Evolutionary conservation across 2,329 filamentous ascomycete genomes (phyloP).

Genomic region (Colletotrichum agaves): DNA sequence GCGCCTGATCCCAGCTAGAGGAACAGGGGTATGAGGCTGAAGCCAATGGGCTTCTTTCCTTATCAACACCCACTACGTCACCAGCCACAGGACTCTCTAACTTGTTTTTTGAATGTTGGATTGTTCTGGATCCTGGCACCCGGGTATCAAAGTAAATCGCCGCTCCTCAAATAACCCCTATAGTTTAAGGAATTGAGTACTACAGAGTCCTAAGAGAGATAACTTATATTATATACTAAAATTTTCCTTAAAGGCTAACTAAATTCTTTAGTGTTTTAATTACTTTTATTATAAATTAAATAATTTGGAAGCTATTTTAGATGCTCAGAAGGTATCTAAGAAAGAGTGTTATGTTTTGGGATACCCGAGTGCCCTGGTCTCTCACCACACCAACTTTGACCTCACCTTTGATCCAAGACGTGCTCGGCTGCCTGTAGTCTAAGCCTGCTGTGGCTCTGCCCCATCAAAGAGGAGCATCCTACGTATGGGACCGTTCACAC

Average conservation of each 20-base stretch:
- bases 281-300: too few species aligned
- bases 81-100: conserved; percentile 36
- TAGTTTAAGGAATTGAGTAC: too few species aligned
- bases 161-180: too few species aligned
- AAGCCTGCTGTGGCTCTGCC: neutral
- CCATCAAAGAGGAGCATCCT: neutral
- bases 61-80: conserved; percentile 25
- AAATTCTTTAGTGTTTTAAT: too few species aligned
- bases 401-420: conserved; percentile 12
- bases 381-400: neutral
- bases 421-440: neutral
- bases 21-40: conserved; percentile 30
- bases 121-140: conserved; percentile 11
- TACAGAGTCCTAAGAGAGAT: too few species aligned
- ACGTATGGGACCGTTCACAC: conserved; percentile 8
- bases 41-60: conserved; percentile 23
- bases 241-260: too few species aligned
- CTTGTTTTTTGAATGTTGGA: conserved; percentile 27
- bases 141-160: too few species aligned
- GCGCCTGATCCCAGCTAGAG: neutral
- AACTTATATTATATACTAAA: too few species aligned
- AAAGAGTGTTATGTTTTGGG: too few species aligned
- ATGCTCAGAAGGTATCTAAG: too few species aligned
- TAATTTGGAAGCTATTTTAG: too few species aligned
- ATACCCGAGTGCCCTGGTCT: too few species aligned